Evolutionary conservation across 169 alveolate species (phyloP), one percentile per base, ranked within the genome.

Genomic region (Cryptosporidium muris): DNA sequence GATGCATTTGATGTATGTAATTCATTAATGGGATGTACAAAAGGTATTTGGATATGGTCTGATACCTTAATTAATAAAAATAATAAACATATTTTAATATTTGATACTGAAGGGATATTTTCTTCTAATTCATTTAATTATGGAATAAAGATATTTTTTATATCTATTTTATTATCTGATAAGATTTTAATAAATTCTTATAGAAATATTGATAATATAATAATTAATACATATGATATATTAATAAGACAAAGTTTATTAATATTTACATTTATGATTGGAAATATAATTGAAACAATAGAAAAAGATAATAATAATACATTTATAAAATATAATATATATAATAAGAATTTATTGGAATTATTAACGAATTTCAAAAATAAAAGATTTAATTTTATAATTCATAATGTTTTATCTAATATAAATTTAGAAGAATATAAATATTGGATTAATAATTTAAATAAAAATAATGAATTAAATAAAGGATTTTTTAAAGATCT

Each of bases 121-220:
- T 47, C 60, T 42, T 66, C 74, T 34, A 74, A 51, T 42, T 52
- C 52, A 9, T n/a, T 74, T 63, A 74, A 74, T 47, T 56, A 66
- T 40, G 54, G 74, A 8, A 56, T 74, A 12, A 74, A 60, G 14
- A n/a, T 74, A 2, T 58, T 64, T 36, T 58, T 74, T 5, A 11
- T 74, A 38, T 2, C 51, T 9, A 58, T 74, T 40, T 45, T 74
- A 34, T 11, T 74, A 14, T 74, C 85, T 7, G 85, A 74, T 56
- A 38, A 37, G 6, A 63, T 74, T 1, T 43, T 74, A 9, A 54
- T 74, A 42, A 74, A 60, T 58, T 42, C 62, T 9, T 45, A 58
- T 2, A 60, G 40, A 43, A 68, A 60, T 8, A 34, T 74, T 1
- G 74, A 74, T 58, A 42, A 58, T 36, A n/a, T 53, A 1, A 16